phyloP scores from a whole-genome alignment of 2,329 filamentous ascomycete genomes.

The Pyrenophora graminea region DNA sequence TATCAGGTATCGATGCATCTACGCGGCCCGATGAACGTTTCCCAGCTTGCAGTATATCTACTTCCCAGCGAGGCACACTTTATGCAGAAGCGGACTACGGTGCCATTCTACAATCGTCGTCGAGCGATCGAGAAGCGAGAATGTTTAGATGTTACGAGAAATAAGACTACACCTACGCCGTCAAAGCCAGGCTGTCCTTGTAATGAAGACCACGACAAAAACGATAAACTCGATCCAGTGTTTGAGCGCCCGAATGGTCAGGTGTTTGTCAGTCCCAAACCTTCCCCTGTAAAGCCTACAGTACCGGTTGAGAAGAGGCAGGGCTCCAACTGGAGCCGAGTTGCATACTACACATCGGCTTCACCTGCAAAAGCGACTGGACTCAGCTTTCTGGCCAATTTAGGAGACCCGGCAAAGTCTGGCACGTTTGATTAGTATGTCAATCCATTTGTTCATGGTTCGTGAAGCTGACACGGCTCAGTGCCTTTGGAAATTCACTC shows the following conservation, averaged over 20 bases:
- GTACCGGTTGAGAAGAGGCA: not conserved
- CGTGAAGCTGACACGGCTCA: constrained; percentile 19
- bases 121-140: constrained; percentile 13
- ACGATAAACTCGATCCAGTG: not conserved
- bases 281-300: not conserved
- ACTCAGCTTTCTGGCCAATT: constrained; percentile 63
- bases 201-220: not conserved
- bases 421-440: constrained; percentile 58
- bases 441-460: not conserved
- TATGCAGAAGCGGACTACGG: constrained; percentile 20
- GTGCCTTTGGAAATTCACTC: constrained; percentile 61
- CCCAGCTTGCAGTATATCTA: constrained; percentile 71
- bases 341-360: constrained; percentile 55
- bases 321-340: constrained; percentile 48
- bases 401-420: constrained; percentile 58
- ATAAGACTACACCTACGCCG: not conserved
- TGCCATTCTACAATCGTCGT: constrained; percentile 25
- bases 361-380: constrained; percentile 52
- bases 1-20: constrained; percentile 72
- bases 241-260: constrained; percentile 2
- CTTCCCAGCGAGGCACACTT: constrained; percentile 41
- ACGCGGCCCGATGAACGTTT: constrained; percentile 69
- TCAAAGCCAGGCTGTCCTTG: constrained; percentile 1
- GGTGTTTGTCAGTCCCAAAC: not conserved
- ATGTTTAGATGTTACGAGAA: not conserved